Evolutionary conservation across 345 rosid species (phyloP).

Genomic region (Psidium friedrichsthalianum): DNA sequence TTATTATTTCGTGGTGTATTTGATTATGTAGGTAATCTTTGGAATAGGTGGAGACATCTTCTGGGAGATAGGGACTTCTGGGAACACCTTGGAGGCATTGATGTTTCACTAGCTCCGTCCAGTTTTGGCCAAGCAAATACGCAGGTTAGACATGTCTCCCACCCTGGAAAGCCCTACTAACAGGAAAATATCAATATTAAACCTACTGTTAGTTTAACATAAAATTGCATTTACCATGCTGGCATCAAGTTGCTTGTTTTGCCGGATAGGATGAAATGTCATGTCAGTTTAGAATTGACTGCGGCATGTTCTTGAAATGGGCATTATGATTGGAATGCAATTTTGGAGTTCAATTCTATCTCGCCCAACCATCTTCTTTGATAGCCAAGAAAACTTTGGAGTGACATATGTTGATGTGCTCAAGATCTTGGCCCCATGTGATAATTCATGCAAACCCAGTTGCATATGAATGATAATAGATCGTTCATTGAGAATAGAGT

Average conservation of each 20-base stretch:
- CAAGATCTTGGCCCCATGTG: not conserved
- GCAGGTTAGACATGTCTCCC: constrained; percentile 22
- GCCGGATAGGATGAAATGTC: not conserved
- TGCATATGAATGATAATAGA: not conserved
- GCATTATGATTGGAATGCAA: not conserved
- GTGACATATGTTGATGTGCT: not conserved
- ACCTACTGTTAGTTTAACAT: not conserved
- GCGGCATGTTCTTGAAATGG: not conserved
- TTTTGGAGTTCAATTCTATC: not conserved
- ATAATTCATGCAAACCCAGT: not conserved
- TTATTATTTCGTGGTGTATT: not conserved
- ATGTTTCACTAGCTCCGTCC: constrained; percentile 83
- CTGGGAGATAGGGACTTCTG: constrained; percentile 87
- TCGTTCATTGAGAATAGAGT: not conserved
- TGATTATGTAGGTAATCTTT: constrained; percentile 58
- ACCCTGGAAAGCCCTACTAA: not conserved
- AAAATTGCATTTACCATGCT: not conserved
- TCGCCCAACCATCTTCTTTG: not conserved
- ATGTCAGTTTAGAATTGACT: not conserved
- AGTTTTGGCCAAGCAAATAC: constrained; percentile 97
- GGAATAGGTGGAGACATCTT: constrained; percentile 97
- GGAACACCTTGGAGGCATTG: constrained; percentile 92
- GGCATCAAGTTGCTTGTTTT: not conserved
- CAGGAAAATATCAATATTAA: not conserved
- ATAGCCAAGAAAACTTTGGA: not conserved